Conservation (phyloP, 768 basidiomycete genomes). For the Hygrocybe punicea region DNA sequence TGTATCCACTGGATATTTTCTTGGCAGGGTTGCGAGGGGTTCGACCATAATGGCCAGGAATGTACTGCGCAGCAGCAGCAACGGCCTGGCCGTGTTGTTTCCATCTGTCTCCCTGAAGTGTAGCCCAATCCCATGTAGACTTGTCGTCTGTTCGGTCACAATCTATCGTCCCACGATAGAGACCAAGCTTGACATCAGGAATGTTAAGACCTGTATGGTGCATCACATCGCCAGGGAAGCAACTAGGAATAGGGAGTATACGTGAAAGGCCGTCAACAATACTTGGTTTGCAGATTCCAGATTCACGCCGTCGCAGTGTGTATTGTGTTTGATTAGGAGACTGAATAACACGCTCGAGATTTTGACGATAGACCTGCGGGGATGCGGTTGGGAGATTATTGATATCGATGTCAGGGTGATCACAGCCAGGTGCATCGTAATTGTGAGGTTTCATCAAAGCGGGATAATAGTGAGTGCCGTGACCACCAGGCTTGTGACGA, state of each 20-base stretch:
- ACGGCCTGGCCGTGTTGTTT: conserved; percentile 26
- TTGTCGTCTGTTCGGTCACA: conserved; percentile 20
- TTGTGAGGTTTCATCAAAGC: conserved; percentile 26
- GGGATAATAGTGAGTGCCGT: conserved; percentile 33
- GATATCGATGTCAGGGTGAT: conserved; percentile 24
- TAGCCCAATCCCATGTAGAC: conserved; percentile 21
- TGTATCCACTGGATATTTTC: too few species aligned
- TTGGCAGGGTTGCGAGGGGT: conserved; percentile 28
- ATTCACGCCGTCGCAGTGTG: conserved; percentile 5
- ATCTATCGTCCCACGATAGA: conserved; percentile 33
- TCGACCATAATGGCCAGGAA: conserved; percentile 33
- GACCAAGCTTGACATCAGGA: conserved; percentile 35
- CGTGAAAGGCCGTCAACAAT: conserved; percentile 15
- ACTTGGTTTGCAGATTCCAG: conserved; percentile 37
- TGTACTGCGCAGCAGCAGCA: conserved; percentile 17
- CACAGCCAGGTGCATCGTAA: conserved; percentile 19
- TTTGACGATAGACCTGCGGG: too few species aligned
- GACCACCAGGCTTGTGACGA: conserved; percentile 25
- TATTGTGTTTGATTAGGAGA: not conserved
- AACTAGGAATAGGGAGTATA: conserved; percentile 22
- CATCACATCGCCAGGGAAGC: conserved; percentile 43
- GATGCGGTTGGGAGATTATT: conserved; percentile 9
- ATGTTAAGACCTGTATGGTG: conserved; percentile 36
- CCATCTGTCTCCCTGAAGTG: conserved; percentile 21
- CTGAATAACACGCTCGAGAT: not conserved